phyloP scores from a whole-genome alignment of 192 early-diverging fungal species.

The Mortierella claussenii region DNA sequence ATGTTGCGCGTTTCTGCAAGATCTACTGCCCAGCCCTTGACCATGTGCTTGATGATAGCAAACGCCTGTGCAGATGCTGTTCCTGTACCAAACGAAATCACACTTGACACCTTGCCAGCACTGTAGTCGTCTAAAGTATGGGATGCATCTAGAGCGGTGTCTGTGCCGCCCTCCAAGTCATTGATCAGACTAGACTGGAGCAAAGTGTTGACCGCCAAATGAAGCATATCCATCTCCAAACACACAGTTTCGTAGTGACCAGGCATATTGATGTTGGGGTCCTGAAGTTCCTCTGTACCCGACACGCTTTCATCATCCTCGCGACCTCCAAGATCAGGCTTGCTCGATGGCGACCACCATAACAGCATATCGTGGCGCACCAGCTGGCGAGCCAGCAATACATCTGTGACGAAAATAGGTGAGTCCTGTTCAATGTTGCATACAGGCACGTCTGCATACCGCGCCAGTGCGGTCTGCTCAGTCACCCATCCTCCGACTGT shows the following conservation, averaged over 20 bases:
- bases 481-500: slow-evolving; percentile 78
- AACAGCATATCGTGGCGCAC: slow-evolving; percentile 81
- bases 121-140: slow-evolving; percentile 75
- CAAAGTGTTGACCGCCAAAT: slow-evolving; percentile 87
- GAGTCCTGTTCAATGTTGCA: slow-evolving; percentile 91
- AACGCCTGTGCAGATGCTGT: slow-evolving; percentile 69
- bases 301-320: slow-evolving; percentile 81
- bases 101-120: slow-evolving; percentile 53
- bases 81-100: slow-evolving; percentile 53
- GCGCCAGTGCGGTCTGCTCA: slow-evolving; percentile 76
- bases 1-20: slow-evolving; percentile 67
- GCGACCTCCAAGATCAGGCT: slow-evolving; percentile 89
- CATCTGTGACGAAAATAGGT: slow-evolving; percentile 82
- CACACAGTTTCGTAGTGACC: slow-evolving; percentile 86
- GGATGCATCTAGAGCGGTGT: slow-evolving; percentile 54
- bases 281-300: slow-evolving; percentile 61
- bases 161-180: slow-evolving; percentile 72
- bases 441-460: slow-evolving; percentile 88
- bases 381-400: slow-evolving; percentile 87
- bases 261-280: slow-evolving; percentile 79
- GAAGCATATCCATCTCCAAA: slow-evolving; percentile 83
- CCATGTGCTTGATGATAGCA: slow-evolving; percentile 77
- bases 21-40: slow-evolving; percentile 85
- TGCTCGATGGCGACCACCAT: slow-evolving; percentile 88
- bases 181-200: slow-evolving; percentile 80